Evolutionary conservation across 2,329 filamentous ascomycete species (phyloP), one percentile per base, ranked within the genome.

Genomic region (Parafenestella ontariensis): DNA sequence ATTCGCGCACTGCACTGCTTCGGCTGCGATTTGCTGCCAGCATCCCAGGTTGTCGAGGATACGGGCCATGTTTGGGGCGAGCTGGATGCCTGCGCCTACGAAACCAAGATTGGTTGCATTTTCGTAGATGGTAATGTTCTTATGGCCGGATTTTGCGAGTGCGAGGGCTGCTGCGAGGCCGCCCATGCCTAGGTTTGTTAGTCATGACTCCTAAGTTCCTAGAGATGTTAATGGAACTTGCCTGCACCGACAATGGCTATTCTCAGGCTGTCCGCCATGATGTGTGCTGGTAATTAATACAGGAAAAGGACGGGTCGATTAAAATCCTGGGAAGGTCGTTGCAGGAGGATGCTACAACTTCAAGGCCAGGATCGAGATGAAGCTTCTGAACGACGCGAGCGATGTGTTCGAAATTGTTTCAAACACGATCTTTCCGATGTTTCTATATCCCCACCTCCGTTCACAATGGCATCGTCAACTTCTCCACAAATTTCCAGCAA

Each of bases 51-150:
- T 79, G 68, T 91, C 87, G 11, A 95, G 81, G 8, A 95, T 89
- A 2, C 89, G 84, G 3, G 88, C 87, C 83, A 94, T 89, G 62
- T 95, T 96, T 0, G 91, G 91, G 0, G 91, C 89, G 53, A 94
- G 81, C 72, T 96, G 91, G 61, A 95, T 94, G 5, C 91, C 91
- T 1, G 91, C 91, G 21, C 91, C 91, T 1, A 94, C 90, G 65
- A 94, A 94, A 5, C 90, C 90, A 3, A 94, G 82, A 61, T 86
- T 84, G 4, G 87, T 85, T 0, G 90, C 90, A 31, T 82, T 84
- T 72, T 94, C 91, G 72, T 87, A 94, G 46, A 94, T 85, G 49
- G 88, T 81, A 66, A 94, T 88, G 52, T 89, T 79, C 60, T 81
- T 85, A 76, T 94, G 93, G 7, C 90, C 91, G 65, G 87, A 86